Base-by-base conservation (phyloP, 345 rosid genomes). In the Salix exigua region DNA sequence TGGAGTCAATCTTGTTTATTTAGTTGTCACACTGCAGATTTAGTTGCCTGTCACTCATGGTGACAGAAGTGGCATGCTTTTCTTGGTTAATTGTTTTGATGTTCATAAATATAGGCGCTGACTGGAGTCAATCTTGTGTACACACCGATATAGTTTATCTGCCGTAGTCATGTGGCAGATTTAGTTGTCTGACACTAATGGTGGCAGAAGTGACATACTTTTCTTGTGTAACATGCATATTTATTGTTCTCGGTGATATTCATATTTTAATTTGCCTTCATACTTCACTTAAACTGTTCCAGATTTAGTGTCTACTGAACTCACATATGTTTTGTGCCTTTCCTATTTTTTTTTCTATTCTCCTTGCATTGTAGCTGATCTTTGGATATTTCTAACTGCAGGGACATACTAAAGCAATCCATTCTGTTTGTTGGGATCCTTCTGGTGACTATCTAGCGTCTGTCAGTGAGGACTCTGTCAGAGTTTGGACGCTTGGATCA, bases 351-450 rank as follows among this genome's bases (percentile, higher is more conserved):
- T 46, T 2, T 33, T 25, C 6, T 13, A 2, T 58, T 66, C 58
- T 51, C 68, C 53, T 51, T 62, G 2, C 40, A 62, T 8, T 35
- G 0, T 60, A 40, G 40, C 51, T 75, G 14, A 83, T 35, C 61
- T 66, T 26, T 1, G 4, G 37, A 70, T 6, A 35, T 77, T 46
- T 31, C 35, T 35, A 66, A 74, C 68, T 68, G 40, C 79, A 92
- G 99, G 97, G 97, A 60, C 97, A 94, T 75, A 82, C 86, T n/a
- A 96, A 90, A 78, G 79, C 82, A 28, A 89, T 96, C 79, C 89
- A 83, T 75, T 96, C 94, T 2, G 90, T 96, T 21, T 92, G 97
- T 83, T 96, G 99, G 98, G 92, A 96, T 83, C 89, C 97, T 23
- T 79, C 89, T 1, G 99, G 99, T 16, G 97, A 96, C 71, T 85